Evolutionary conservation across 768 basidiomycete genomes (phyloP).

Genomic region (Phylloporus sp.): DNA sequence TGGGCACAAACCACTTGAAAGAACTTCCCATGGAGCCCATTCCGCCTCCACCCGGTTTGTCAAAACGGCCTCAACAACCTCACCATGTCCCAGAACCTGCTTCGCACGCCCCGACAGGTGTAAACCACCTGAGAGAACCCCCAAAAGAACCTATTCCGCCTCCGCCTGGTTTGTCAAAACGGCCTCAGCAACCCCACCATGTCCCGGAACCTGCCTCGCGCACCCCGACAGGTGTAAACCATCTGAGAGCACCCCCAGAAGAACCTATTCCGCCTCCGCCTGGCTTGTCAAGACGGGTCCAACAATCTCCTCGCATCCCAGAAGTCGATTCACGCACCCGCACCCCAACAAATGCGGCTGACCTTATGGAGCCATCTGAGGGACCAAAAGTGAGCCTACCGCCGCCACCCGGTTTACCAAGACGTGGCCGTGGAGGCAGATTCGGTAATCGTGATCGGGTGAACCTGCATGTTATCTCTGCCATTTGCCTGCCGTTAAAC

Average conservation of each 20-base stretch:
- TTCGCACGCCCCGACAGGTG: not conserved
- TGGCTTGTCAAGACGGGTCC: not conserved
- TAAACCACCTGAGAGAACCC: not conserved
- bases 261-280: not conserved
- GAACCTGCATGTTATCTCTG: not conserved
- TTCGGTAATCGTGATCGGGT: not conserved
- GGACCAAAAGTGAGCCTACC: not conserved
- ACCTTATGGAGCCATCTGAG: not conserved
- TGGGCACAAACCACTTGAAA: not conserved
- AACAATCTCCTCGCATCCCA: not conserved
- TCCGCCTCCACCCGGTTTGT: not conserved
- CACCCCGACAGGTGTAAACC: not conserved
- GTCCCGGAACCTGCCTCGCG: not conserved
- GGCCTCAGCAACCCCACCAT: not conserved
- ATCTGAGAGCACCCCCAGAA: not conserved
- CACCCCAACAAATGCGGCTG: not conserved
- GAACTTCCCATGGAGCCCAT: not conserved
- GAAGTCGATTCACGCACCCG: not conserved
- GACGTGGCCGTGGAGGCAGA: not conserved
- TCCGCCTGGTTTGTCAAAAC: not conserved
- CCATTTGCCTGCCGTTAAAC: not conserved
- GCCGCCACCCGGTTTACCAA: not conserved
- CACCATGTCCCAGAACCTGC: not conserved
- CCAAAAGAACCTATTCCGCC: not conserved
- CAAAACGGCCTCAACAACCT: not conserved